Base-by-base conservation (phyloP, 176 grass and related monocot species). In the Phragmites australis region DNA sequence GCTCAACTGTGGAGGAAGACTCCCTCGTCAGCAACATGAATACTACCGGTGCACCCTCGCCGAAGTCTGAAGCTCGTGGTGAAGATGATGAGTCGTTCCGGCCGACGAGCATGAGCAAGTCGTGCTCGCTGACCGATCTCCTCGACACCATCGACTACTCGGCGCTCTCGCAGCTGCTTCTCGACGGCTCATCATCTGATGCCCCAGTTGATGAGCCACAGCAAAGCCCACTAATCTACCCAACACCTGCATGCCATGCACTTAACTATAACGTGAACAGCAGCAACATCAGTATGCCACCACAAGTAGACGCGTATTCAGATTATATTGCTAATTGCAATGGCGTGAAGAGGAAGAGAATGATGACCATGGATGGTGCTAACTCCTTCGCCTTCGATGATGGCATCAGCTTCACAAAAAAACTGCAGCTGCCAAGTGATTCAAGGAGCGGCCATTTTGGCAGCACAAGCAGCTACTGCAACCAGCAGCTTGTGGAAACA, bases 101-200 rank as follows among this genome's bases (percentile, higher is more conserved):
- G 1, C 56, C 37, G 7, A 40, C 49, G 41, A 9, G 9, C 17
- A 74, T 87, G 7, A 76, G 45, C 55, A 86, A 86, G 44, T 88
- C 91, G 0, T 84, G 59, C 76, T 88, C 88, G 21, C 65, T 92
- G 32, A 92, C 90, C 1, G 92, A 91, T 11, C 88, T 94, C 30
- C 60, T 94, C 80, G 80, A 81, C 51, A 73, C 27, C 52, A 25
- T 90, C 10, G 88, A 94, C 66, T 86, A 37, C 83, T 55, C 83
- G 0, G 29, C 42, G 56, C 85, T 88, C 30, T 81, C 89, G 11
- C 85, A 84, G 47, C 26, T 88, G 37, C 68, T 91, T 15, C 82
- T 91, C 48, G 85, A 37, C 34, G 34, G 34, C 34, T 37, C 34
- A 37, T 37, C 34, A 37, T 37, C 34, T 37, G 34, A 66, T 6